Evolutionary conservation across 192 early-diverging fungal species (phyloP), one percentile per base, ranked within the genome.

Genomic region (Coemansia sp.): DNA sequence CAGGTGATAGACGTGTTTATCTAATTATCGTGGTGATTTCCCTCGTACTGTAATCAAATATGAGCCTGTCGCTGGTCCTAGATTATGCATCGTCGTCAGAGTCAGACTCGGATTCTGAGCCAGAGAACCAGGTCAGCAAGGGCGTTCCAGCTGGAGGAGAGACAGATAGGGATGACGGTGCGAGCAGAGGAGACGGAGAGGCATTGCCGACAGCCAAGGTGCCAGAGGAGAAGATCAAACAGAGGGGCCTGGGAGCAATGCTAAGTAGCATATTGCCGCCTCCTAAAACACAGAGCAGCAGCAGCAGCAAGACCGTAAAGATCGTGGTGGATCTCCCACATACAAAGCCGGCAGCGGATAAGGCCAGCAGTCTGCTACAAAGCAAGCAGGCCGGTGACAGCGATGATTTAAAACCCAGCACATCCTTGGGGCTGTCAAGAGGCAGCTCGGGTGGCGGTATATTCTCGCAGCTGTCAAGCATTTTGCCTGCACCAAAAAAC

Each of bases 401-500:
- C 38, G 10, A 40, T 5, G 3, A 19, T 17, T 19, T 40, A 6
- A 40, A 40, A n/a, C n/a, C n/a, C n/a, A n/a, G n/a, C n/a, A n/a
- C n/a, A n/a, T n/a, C n/a, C n/a, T n/a, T n/a, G n/a, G n/a, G n/a
- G n/a, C 18, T 29, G 24, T 42, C 30, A 34, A 47, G n/a, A n/a
- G n/a, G n/a, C n/a, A n/a, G n/a, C n/a, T n/a, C n/a, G n/a, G n/a
- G n/a, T n/a, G 58, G 58, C 6, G 19, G 64, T 29, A 4, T 74
- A 33, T 67, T 67, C 27, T 58, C 72, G 5, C 60, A 74, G 35
- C 56, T 74, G 24, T 63, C 56, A 1, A 62, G 53, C 47, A 56
- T 74, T 15, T 51, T 74, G 0, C 72, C 72, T 8, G 60, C 72
- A 18, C 72, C 72, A 13, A 74, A 67, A 46, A 62, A 67, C 52